phyloP scores from a whole-genome alignment of 148 eudicot genomes.

The Chenopodium formosanum region DNA sequence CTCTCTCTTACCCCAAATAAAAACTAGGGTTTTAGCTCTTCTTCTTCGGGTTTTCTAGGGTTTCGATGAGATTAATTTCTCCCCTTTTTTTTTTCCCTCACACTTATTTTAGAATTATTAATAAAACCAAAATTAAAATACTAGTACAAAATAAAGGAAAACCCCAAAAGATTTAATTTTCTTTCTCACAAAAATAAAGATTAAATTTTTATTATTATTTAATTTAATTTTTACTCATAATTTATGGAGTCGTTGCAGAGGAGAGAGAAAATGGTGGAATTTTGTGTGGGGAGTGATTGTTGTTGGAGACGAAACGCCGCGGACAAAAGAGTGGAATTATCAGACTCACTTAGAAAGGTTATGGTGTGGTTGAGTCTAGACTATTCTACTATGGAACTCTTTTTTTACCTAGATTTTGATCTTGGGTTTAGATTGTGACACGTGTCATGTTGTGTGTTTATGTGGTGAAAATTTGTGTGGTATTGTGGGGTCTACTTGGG shows the following conservation, averaged over 20 bases:
- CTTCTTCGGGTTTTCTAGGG: slow-evolving; percentile 12
- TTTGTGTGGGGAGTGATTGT: not conserved
- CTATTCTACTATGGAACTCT: not conserved
- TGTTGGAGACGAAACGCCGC: slow-evolving; percentile 15
- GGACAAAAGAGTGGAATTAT: not conserved
- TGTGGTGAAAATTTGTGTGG: not conserved
- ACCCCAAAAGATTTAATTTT: not conserved
- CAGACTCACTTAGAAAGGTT: not conserved
- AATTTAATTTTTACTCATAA: not conserved
- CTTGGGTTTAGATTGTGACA: slow-evolving; percentile 16
- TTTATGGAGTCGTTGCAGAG: not conserved
- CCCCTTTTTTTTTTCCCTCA: too few species aligned
- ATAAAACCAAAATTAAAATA: not conserved
- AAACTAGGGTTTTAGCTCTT: slow-evolving; percentile 23
- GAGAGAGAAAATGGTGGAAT: slow-evolving; percentile 11
- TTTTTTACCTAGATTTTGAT: not conserved
- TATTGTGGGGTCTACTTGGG: not conserved
- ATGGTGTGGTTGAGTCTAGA: not conserved
- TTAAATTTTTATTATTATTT: not conserved
- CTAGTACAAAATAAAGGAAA: not conserved
- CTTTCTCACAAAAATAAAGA: not conserved
- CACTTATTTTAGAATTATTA: too few species aligned
- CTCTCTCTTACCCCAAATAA: not conserved
- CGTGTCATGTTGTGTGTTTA: slow-evolving; percentile 4
- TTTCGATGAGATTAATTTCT: slow-evolving; percentile 4